phyloP scores from a whole-genome alignment of 495 filamentous ascomycete genomes.

The Aspergillus heteromorphus region DNA sequence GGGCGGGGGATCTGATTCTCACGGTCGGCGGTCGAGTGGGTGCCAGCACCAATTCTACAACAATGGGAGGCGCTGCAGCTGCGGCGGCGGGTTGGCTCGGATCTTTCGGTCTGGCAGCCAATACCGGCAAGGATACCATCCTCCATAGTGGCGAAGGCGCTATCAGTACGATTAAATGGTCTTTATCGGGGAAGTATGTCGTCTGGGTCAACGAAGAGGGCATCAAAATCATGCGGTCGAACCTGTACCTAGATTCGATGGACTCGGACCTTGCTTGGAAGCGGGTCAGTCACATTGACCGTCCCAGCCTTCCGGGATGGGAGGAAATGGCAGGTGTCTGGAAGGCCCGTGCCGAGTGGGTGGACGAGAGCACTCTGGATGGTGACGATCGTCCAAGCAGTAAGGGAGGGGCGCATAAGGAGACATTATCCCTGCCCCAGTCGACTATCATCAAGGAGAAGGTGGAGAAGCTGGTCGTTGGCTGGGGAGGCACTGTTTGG shows the following conservation, averaged over 20 bases:
- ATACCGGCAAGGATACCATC: slow-evolving; percentile 78
- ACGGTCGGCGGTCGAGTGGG: slow-evolving; percentile 76
- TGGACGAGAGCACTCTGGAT: slow-evolving; percentile 73
- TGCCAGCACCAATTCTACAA: slow-evolving; percentile 72
- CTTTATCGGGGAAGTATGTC: slow-evolving; percentile 81
- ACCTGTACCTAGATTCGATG: slow-evolving; percentile 69
- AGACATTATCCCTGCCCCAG: slow-evolving; percentile 15
- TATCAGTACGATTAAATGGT: slow-evolving; percentile 90
- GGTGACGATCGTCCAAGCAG: slow-evolving; percentile 45
- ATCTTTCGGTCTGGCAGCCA: slow-evolving; percentile 69
- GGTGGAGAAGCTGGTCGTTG: slow-evolving; percentile 78
- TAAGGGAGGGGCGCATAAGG: slow-evolving; percentile 26
- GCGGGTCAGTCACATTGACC: slow-evolving; percentile 85
- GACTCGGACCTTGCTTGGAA: slow-evolving; percentile 88
- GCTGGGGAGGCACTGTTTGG: slow-evolving; percentile 96
- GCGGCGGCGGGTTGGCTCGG: slow-evolving; percentile 89
- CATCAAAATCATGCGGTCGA: slow-evolving; percentile 94
- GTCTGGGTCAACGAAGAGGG: slow-evolving; percentile 94
- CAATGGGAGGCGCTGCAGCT: slow-evolving; percentile 69
- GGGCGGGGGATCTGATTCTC: slow-evolving; percentile 84
- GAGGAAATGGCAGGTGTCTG: slow-evolving; percentile 93
- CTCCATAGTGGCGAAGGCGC: slow-evolving; percentile 89
- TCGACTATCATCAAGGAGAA: slow-evolving; percentile 26
- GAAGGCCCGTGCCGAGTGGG: slow-evolving; percentile 88
- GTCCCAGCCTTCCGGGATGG: slow-evolving; percentile 73